Evolutionary conservation across 2,329 filamentous ascomycete species (phyloP).

Genomic region (Macrophomina tecta): DNA sequence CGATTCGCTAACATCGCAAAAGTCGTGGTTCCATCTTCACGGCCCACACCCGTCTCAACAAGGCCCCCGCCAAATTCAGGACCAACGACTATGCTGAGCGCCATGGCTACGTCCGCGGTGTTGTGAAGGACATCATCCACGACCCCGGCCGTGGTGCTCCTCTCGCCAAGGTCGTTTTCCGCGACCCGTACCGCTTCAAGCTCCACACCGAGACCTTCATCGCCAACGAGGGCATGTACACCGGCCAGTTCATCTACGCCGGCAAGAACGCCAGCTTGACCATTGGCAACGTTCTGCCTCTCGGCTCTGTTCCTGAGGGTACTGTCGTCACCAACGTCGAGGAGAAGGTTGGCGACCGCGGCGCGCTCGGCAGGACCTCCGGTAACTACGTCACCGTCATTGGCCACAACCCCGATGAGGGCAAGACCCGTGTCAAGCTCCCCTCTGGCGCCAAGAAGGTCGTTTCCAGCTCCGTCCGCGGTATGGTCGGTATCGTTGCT

Average conservation of each 20-base stretch:
- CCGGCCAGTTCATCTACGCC: constrained; percentile 99
- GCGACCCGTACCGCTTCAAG: constrained; percentile 98
- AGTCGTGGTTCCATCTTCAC: constrained; percentile 81
- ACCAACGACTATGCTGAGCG: constrained; percentile 95
- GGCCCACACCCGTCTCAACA: constrained; percentile 74
- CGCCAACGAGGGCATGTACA: constrained; percentile 99
- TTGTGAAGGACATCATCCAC: constrained; percentile 99
- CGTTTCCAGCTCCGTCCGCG: constrained; percentile 86
- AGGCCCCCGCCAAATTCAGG: constrained; percentile 94
- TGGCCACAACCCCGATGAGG: constrained; percentile 66
- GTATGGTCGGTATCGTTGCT: constrained; percentile 99
- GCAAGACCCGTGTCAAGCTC: constrained; percentile 99
- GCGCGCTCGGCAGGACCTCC: constrained; percentile 92
- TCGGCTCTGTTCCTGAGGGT: constrained; percentile 95
- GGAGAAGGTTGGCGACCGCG: constrained; percentile 98
- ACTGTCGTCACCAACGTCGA: constrained; percentile 99
- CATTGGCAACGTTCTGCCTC: constrained; percentile 96
- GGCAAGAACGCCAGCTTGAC: constrained; percentile 98
- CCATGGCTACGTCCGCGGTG: constrained; percentile 96
- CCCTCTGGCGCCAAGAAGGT: constrained; percentile 99
- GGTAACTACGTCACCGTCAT: constrained; percentile 97
- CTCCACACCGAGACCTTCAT: constrained; percentile 99
- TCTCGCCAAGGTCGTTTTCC: constrained; percentile 95
- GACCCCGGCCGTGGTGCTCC: constrained; percentile 98
- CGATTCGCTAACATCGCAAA: constrained; percentile 49